These are phyloP conservation scores for Colletotrichum liriopes DNA, from an alignment of 2,329 filamentous ascomycete species.

Conservation along the genomic window DNA sequence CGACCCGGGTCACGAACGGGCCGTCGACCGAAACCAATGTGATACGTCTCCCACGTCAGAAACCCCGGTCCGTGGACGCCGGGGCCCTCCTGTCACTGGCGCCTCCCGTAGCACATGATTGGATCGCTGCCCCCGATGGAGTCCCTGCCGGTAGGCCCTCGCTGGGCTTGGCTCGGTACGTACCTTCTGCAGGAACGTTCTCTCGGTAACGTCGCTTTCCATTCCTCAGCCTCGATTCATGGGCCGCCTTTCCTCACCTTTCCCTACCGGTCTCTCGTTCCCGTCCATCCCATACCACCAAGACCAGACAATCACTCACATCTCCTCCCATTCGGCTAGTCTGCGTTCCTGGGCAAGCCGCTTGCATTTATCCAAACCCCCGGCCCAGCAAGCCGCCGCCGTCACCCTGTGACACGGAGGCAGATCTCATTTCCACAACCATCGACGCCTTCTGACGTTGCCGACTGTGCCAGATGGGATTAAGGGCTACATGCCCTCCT, in stretches of 20 bases:
- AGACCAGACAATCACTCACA: slow-evolving; percentile 34
- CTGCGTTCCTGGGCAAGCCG: slow-evolving; percentile 17
- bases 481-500: slow-evolving; percentile 13
- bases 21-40: slow-evolving; percentile 44
- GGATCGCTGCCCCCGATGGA: not conserved
- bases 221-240: slow-evolving; percentile 25
- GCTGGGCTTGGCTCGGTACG: slow-evolving; percentile 16
- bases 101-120: slow-evolving; percentile 1
- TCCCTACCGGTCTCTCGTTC: slow-evolving; percentile 13
- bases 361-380: slow-evolving; percentile 27
- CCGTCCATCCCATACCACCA: slow-evolving; percentile 37
- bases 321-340: slow-evolving; percentile 3
- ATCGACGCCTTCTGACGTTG: slow-evolving; percentile 31
- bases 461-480: slow-evolving; percentile 6
- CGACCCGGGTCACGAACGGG: slow-evolving; percentile 42
- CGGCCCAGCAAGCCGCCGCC: slow-evolving; percentile 1
- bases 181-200: slow-evolving; percentile 37
- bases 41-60: slow-evolving; percentile 43
- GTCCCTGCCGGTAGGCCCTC: not conserved
- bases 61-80: slow-evolving; percentile 36
- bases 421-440: slow-evolving; percentile 31
- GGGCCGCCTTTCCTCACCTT: slow-evolving; percentile 18
- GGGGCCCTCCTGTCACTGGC: slow-evolving; percentile 32
- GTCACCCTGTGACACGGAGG: slow-evolving; percentile 28
- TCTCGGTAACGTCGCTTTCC: slow-evolving; percentile 41